Evolutionary conservation across 2,329 filamentous ascomycete species (phyloP).

Genomic region (Fusarium subtropicale): DNA sequence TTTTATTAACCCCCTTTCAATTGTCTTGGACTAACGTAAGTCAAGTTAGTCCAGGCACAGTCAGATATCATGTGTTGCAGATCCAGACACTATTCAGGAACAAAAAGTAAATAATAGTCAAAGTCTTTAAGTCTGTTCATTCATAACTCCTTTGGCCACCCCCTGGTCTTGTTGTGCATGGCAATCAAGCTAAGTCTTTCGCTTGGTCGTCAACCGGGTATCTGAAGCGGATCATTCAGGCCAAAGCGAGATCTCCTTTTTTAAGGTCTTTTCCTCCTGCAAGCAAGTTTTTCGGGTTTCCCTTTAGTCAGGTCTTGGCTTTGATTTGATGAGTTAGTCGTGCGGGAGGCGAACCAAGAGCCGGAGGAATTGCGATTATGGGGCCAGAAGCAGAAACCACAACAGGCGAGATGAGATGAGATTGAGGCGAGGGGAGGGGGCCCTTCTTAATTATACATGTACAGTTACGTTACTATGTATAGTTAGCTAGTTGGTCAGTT

Average conservation of each 20-base stretch:
- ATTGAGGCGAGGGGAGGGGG: slow-evolving; percentile 12
- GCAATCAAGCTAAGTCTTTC: slow-evolving; percentile 35
- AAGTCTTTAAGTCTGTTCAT: slow-evolving; percentile 19
- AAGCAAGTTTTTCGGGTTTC: slow-evolving; percentile 11
- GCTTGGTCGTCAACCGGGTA: slow-evolving; percentile 23
- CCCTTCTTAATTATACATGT: slow-evolving; percentile 6
- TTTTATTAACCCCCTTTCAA: slow-evolving; percentile 9
- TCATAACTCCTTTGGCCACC: slow-evolving; percentile 2
- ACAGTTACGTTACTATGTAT: slow-evolving; percentile 2
- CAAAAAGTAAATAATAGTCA: slow-evolving; percentile 5
- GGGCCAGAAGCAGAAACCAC: slow-evolving; percentile 12
- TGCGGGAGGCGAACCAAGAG: slow-evolving; percentile 22
- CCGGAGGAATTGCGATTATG: slow-evolving; percentile 31
- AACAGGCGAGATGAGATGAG: slow-evolving; percentile 7
- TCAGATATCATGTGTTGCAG: slow-evolving; percentile 1
- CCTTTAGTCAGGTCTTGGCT: slow-evolving; percentile 28
- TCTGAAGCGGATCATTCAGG: slow-evolving; percentile 1
- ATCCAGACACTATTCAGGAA: neutral
- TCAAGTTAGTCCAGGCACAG: neutral
- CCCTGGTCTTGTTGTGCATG: slow-evolving; percentile 37
- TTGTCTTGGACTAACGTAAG: slow-evolving; percentile 12
- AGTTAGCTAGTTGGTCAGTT: neutral
- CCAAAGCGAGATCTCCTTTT: slow-evolving; percentile 23
- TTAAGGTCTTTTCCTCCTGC: neutral
- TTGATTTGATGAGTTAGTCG: neutral